Evolutionary conservation across 768 basidiomycete genomes (phyloP).

Genomic region (Phanerochaete sordida): DNA sequence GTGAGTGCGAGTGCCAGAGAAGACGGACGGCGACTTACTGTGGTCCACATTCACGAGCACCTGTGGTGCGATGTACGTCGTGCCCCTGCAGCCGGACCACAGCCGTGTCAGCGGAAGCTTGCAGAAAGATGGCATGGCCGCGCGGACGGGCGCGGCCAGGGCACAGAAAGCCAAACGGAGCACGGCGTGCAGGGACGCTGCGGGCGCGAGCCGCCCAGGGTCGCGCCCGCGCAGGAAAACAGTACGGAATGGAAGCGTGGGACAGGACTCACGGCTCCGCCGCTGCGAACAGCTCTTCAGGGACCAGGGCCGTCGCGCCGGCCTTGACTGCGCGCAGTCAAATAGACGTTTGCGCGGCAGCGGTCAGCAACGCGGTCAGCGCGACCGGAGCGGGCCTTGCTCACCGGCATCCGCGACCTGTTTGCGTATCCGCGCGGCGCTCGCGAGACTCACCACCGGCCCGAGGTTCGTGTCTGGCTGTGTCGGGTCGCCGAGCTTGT

Average conservation of each 20-base stretch:
- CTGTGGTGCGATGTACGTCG: slow-evolving; percentile 87
- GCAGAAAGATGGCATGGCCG: background rate
- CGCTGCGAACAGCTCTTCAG: slow-evolving; percentile 59
- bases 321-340: slow-evolving; percentile 47
- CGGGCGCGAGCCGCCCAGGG: background rate
- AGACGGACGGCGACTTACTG: slow-evolving; percentile 43
- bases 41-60: slow-evolving; percentile 90
- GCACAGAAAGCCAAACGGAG: too few species aligned
- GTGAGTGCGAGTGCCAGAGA: background rate
- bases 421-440: slow-evolving; percentile 80
- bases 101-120: background rate
- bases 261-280: slow-evolving; percentile 58
- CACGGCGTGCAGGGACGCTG: background rate
- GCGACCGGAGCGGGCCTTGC: slow-evolving; percentile 15
- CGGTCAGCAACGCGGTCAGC: background rate
- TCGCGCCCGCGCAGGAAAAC: background rate
- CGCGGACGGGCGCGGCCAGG: too few species aligned
- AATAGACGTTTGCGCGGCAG: background rate
- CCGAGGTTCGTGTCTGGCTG: slow-evolving; percentile 74
- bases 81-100: slow-evolving; percentile 45
- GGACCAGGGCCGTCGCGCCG: slow-evolving; percentile 77
- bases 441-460: slow-evolving; percentile 87
- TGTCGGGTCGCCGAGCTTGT: slow-evolving; percentile 86
- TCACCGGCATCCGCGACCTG: slow-evolving; percentile 83
- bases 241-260: background rate